A percentile compares a stretch with the other conserved stretches of the same genome.
These are phyloP conservation scores for Linderniella brevidens DNA, from an alignment of 257 asterid species.

Conservation along the genomic window DNA sequence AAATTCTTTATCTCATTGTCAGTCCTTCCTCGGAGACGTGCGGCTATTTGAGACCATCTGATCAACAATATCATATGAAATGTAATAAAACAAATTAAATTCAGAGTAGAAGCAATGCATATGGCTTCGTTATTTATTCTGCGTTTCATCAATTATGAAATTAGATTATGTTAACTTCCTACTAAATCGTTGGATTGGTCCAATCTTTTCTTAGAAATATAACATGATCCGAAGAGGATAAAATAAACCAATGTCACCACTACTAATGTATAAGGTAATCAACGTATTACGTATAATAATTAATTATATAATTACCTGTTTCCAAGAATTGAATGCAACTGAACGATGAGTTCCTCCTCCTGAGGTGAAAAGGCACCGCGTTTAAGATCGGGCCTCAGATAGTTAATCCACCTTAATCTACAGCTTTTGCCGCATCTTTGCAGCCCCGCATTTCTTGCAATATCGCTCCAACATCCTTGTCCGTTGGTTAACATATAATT, in stretches of 20 bases:
- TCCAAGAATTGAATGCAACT: constrained; percentile 78
- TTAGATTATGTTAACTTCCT: too few relatives aligned
- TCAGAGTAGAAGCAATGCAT: too few relatives aligned
- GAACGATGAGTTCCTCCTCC: constrained; percentile 63
- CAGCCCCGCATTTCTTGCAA: constrained; percentile 65
- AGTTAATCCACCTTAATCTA: constrained; percentile 70
- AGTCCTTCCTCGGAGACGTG: constrained; percentile 82
- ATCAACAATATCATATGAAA: background rate
- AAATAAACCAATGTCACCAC: too few relatives aligned
- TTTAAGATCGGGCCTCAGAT: constrained; percentile 73
- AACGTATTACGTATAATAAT: background rate
- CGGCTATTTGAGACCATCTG: constrained; percentile 96
- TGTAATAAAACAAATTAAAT: background rate
- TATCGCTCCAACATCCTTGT: constrained; percentile 88
- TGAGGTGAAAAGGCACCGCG: constrained; percentile 76
- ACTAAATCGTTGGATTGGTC: background rate
- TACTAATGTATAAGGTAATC: background rate
- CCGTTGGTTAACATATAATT: constrained; percentile 58
- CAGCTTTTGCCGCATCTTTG: constrained; percentile 81
- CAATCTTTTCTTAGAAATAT: background rate
- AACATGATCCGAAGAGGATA: too few relatives aligned
- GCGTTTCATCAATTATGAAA: too few relatives aligned
- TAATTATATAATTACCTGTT: constrained; percentile 31
- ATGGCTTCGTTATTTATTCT: too few relatives aligned
- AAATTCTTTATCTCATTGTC: constrained; percentile 89